Evolutionary conservation across 306 rosid species (phyloP), one percentile per base, ranked within the genome.

Genomic region (Rosa lucieae): DNA sequence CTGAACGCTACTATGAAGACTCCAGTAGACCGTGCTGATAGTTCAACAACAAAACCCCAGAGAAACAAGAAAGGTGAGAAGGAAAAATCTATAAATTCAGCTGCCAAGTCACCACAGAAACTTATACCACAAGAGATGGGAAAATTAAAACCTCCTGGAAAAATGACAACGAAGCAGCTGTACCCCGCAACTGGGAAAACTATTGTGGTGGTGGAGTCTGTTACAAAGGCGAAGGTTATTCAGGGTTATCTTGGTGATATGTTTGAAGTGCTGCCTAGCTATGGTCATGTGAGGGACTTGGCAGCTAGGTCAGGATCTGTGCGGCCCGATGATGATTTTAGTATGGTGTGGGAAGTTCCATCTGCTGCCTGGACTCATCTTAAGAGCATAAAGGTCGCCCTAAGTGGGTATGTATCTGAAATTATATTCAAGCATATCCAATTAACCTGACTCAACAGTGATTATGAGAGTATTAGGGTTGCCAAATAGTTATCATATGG

Each of bases 261-360:
- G 94, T 95, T 86, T 80, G 98, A 91, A 82, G 99, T 95, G 74
- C 82, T 95, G 90, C 98, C 99, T 59, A 93, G 99, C 86, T 90
- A 93, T 86, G 99, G 99, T 77, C 99, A 95, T 79, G 92, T 95
- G 73, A 91, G 99, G 80, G 99, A 95, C 88, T 90, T 95, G 93
- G 99, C 98, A 77, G 94, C 94, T 42, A 91, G 97, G 87, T 93
- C 98, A 58, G 99, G 99, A 77, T 95, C 99, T 29, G 99, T 95
- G 81, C 85, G 98, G 67, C 99, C 99, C 13, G 97, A 95, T 74
- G 97, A 95, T 63, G 97, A 95, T 86, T 95, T 95, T 82, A 93
- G 97, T 70, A 91, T 95, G 98, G 96, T 95, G 79, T 95, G 99
- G 99, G 99, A 95, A 88, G 99, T 95, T 86, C 99, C 99, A 2